A percentile compares a stretch with the other conserved stretches of the same genome.
Evolutionary conservation across 305 asterid genomes (phyloP).

Genomic region (Fraxinus sp.): DNA sequence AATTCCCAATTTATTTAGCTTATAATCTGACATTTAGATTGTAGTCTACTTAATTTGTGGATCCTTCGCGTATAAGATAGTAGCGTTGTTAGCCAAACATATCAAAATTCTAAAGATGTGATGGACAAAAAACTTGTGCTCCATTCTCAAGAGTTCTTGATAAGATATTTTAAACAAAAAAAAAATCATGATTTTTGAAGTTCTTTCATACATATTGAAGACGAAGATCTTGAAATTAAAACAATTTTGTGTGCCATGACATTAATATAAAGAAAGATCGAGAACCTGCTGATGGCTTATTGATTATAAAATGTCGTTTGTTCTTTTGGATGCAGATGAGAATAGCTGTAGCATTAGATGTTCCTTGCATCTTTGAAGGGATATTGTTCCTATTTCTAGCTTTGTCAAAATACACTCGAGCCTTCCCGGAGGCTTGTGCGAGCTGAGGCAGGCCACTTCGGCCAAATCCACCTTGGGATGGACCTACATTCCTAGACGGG

Average conservation of each 20-base stretch:
- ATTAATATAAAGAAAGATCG: slow-evolving; percentile 70
- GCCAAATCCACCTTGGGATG: neutral
- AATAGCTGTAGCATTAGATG: neutral
- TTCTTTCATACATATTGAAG: neutral
- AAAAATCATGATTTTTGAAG: neutral
- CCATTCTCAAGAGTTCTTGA: neutral
- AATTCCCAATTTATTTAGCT: neutral
- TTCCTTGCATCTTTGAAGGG: neutral
- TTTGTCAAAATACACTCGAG: slow-evolving; percentile 4
- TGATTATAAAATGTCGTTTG: slow-evolving; percentile 7
- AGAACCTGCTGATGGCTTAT: slow-evolving; percentile 75
- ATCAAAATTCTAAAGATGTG: neutral
- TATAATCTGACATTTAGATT: neutral
- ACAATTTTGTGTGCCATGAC: slow-evolving; percentile 83
- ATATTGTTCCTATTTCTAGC: neutral
- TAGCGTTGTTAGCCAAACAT: neutral
- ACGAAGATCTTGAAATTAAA: slow-evolving; percentile 8
- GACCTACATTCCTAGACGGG: neutral
- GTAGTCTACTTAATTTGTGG: neutral
- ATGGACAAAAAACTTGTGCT: neutral
- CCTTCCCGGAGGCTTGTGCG: neutral
- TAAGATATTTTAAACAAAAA: too few species aligned
- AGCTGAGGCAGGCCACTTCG: neutral
- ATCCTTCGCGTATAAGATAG: neutral
- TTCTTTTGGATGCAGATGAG: slow-evolving; percentile 11